Base-by-base conservation (phyloP, 2,329 filamentous ascomycete genomes). In the Cordyceps farinosa region DNA sequence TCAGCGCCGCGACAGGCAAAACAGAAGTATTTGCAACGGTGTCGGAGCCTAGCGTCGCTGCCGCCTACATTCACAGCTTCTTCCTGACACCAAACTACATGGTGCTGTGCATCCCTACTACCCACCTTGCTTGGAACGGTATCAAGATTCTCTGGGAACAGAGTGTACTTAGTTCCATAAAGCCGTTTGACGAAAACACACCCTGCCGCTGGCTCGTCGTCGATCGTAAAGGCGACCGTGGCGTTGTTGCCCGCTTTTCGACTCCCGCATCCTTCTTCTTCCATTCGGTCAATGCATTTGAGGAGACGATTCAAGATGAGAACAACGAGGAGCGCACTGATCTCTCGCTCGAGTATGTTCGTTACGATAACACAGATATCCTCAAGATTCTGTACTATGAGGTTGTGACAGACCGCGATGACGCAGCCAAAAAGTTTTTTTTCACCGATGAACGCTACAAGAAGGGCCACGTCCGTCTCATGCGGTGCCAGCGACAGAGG, bases 61-160 rank as follows among this genome's bases (percentile, higher is more conserved):
- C 89, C 0, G 87, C 90, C 0, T 96, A 95, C 69, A 85, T 96
- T n/a, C 92, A 96, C 76, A 94, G 90, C 9, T 82, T 94, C 69
- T 91, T 92, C 69, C 75, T 96, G 32, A 89, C 90, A 0, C 77
- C 85, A 17, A 85, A 87, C 68, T 90, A 88, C 69, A 85, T 93
- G 2, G 77, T 95, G 0, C 77, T 96, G 5, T 92, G 89, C 70
- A 76, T 95, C 1, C 92, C 90, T 69, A 86, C 85, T 17, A 82
- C 88, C 0, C 86, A 88, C 66, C 80, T 87, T 47, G 80, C 77
- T 2, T 79, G 76, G 67, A 77, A 75, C 10, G 91, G 90, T 0
- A 64, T 87, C 1, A 82, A 80, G 15, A 80, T 92, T 10, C 71
- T 88, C 0, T 90, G 85, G 80, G 77, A 87, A 44, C 76, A 84